A percentile compares a stretch with the other conserved stretches of the same genome.
These are phyloP conservation scores for Ilex asprella DNA, from an alignment of 257 asterid species.

Conservation along the genomic window DNA sequence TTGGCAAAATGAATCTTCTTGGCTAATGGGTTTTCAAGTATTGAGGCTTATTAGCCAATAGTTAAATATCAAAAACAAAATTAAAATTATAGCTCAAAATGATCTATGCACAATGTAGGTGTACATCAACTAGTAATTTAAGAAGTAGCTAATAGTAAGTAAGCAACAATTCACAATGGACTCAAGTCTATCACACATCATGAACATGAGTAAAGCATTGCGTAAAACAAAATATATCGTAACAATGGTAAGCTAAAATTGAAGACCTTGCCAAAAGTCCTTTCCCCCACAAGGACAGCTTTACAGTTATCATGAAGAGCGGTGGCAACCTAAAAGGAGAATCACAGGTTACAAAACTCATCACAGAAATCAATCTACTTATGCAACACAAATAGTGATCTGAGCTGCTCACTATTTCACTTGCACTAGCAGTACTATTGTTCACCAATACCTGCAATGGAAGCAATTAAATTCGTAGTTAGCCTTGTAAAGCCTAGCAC, in stretches of 20 bases:
- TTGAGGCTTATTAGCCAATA: too few relatives aligned
- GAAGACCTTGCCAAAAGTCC: conserved; percentile 90
- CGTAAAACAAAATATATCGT: too few relatives aligned
- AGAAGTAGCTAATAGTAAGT: too few relatives aligned
- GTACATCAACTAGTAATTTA: too few relatives aligned
- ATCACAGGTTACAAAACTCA: conserved; percentile 13
- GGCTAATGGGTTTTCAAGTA: too few relatives aligned
- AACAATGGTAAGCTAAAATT: neutral
- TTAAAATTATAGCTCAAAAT: too few relatives aligned
- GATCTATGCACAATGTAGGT: too few relatives aligned
- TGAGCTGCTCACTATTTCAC: conserved; percentile 87
- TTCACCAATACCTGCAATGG: conserved; percentile 91
- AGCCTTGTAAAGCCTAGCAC: neutral
- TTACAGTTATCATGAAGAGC: conserved; percentile 98
- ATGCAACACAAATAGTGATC: conserved; percentile 9
- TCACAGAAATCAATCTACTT: conserved; percentile 2
- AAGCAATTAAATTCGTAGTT: neutral
- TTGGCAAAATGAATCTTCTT: too few relatives aligned
- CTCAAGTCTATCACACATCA: neutral
- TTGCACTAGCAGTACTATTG: conserved; percentile 93
- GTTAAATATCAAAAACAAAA: too few relatives aligned
- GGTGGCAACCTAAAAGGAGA: conserved; percentile 78
- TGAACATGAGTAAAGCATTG: neutral
- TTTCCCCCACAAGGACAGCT: conserved; percentile 97
- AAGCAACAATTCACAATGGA: too few relatives aligned